Base-by-base conservation (phyloP, 1,284 basidiomycete genomes). In the Boletus coffeatus region DNA sequence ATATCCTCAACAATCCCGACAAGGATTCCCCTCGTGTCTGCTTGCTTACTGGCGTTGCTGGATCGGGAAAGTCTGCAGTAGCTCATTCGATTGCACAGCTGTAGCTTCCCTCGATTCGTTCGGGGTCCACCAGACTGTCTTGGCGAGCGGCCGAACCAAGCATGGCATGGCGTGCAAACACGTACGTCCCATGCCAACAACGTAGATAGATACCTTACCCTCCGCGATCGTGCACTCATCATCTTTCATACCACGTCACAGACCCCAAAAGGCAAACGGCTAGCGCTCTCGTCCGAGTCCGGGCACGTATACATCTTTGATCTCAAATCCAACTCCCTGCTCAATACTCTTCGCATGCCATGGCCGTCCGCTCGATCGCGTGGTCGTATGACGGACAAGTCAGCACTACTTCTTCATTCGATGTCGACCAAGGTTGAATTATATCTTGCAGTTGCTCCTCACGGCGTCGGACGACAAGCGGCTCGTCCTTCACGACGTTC, bases 401-500 rank as follows among this genome's bases (percentile, higher is more conserved):
- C 43, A 64, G 71, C 25, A 29, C 25, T 5, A 1, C 7, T 9
- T 18, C 7, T n/a, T 67, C 79, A n/a, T 71, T 57, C 13, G 13
- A 56, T 14, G 36, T 48, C 7, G 18, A n/a, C 55, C 14, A 36
- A 34, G 37, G 65, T 61, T 29, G 66, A n/a, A 13, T 50, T 13
- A 57, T 14, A 8, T 52, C 25, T 52, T n/a, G 21, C 65, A 94
- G 92, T 82, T 93, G 62, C 80, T 96, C 5, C 79, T 93, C 57
- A 92, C 90, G 37, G 93, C 89, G 5, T 93, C 92, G 1, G 93
- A 96, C 74, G 93, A 96, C 74, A 90, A 92, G 71, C 86, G 91
- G 14, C 85, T 96, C 61, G 86, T 92, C 58, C 76, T 95, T 52
- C 92, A 95, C 73, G 93, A 96, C 71, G 89, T 94, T 16, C 86